A percentile compares a stretch with the other conserved stretches of the same genome.
Evolutionary conservation across 306 rosid genomes (phyloP).

Genomic region (Malus asiatica): DNA sequence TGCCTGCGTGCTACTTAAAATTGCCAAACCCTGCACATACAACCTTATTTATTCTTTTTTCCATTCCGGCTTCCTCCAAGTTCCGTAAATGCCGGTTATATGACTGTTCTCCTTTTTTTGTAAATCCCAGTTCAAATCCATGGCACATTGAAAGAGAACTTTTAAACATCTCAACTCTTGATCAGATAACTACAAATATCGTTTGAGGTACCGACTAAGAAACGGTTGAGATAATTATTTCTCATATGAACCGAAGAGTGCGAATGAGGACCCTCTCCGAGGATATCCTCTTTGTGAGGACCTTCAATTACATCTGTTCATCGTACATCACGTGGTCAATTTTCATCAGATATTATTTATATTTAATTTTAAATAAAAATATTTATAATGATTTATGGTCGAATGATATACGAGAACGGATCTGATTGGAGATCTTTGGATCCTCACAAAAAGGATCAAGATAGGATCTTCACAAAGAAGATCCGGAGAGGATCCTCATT

Average conservation of each 20-base stretch:
- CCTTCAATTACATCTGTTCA: too few species aligned
- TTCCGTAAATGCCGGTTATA: not conserved
- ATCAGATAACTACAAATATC: not conserved
- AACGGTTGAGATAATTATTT: not conserved
- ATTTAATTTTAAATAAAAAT: too few species aligned
- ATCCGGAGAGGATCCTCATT: too few species aligned
- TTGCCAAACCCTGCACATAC: not conserved
- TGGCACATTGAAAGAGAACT: not conserved
- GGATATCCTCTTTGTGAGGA: too few species aligned
- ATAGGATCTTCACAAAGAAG: too few species aligned
- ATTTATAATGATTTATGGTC: too few species aligned
- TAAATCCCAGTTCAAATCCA: not conserved
- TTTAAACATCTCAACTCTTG: not conserved
- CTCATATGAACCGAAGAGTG: not conserved
- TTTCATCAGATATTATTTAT: too few species aligned
- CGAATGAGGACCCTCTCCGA: too few species aligned
- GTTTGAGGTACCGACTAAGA: not conserved
- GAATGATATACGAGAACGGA: too few species aligned
- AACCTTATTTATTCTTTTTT: not conserved
- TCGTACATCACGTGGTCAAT: rapidly evolving
- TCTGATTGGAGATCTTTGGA: too few species aligned
- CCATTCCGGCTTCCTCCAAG: not conserved
- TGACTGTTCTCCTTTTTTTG: not conserved
- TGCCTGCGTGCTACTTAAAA: not conserved
- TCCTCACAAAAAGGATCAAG: too few species aligned